Base-by-base conservation (phyloP, 2,329 filamentous ascomycete species). In the Thelonectria discophora region DNA sequence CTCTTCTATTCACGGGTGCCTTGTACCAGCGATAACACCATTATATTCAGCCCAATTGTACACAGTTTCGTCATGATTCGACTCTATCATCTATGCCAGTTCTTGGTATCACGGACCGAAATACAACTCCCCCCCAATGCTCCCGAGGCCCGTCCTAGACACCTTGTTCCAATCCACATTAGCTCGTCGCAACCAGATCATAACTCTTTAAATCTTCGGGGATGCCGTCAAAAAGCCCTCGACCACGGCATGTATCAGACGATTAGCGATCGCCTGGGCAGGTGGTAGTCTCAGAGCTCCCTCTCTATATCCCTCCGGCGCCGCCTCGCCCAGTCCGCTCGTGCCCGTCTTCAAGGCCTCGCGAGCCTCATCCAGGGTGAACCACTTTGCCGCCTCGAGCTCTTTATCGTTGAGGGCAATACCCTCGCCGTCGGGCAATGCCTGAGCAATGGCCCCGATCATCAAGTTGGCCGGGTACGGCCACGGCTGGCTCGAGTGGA, bases 341-440 rank as follows among this genome's bases (percentile, higher is more conserved):
- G 87, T 68, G 0, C 91, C 90, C 9, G 85, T 80, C 58, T 79
- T 78, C 73, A 98, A 77, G 1, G 93, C 94, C 72, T 90, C 86
- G 71, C 88, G 82, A 2, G 97, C 87, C 77, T 97, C 93, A 1
- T 93, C 92, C 34, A 96, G 80, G 1, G 85, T 79, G 71, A 94
- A 94, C 95, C 95, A 99, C 75, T 88, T 90, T 3, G 95, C 95
- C 77, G 91, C 87, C 74, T 97, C 92, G 64, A 99, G 77, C 80
- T 99, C 95, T 0, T 92, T 92, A 75, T 99, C 95, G 76, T 98
- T 91, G 3, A 99, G 80, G 71, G 88, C 86, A 53, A 99, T 93
- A 32, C 78, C 85, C 82, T 99, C 95, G 24, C 92, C 92, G 1
- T 79, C 76, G 0, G 92, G 90, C 18, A 91, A 80, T 2, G 93